phyloP scores from a whole-genome alignment of 2,329 filamentous ascomycete species.

The Aureobasidium sp. region DNA sequence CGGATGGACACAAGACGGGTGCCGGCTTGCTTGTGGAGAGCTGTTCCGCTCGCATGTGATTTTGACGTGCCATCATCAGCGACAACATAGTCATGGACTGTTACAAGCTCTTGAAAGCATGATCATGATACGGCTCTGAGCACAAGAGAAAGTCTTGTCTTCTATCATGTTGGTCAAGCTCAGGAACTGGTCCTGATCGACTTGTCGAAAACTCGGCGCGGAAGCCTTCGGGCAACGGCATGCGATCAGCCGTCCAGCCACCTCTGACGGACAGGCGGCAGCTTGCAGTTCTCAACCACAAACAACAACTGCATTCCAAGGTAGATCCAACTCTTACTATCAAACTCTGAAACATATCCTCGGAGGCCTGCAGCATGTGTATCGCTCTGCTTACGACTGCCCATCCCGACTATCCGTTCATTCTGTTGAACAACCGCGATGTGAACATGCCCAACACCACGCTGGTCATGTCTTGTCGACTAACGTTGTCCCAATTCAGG shows the following conservation, averaged over 20 bases:
- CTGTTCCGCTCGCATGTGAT: background rate
- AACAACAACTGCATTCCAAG: background rate
- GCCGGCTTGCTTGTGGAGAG: background rate
- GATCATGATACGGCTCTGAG: background rate
- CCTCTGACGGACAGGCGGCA: background rate
- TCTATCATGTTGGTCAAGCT: background rate
- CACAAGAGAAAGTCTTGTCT: background rate
- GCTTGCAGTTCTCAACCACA: background rate
- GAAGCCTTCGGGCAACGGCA: background rate
- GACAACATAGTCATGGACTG: too few species aligned
- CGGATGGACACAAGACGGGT: slow-evolving; percentile 1
- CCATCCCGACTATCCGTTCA: slow-evolving; percentile 41
- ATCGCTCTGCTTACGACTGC: slow-evolving; percentile 41
- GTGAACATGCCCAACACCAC: slow-evolving; percentile 19
- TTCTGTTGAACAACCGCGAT: slow-evolving; percentile 44
- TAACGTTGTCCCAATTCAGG: slow-evolving; percentile 29
- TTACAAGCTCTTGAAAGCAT: background rate
- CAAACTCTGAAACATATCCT: background rate
- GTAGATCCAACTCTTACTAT: background rate
- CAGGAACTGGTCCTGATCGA: background rate
- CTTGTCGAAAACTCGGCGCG: slow-evolving; percentile 1
- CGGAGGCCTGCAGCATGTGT: slow-evolving; percentile 30
- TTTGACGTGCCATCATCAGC: background rate
- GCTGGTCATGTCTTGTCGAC: background rate
- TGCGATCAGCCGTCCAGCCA: background rate